Conservation (phyloP, 352 stramenopile genomes). For the Thraustochytrium striatum region DNA sequence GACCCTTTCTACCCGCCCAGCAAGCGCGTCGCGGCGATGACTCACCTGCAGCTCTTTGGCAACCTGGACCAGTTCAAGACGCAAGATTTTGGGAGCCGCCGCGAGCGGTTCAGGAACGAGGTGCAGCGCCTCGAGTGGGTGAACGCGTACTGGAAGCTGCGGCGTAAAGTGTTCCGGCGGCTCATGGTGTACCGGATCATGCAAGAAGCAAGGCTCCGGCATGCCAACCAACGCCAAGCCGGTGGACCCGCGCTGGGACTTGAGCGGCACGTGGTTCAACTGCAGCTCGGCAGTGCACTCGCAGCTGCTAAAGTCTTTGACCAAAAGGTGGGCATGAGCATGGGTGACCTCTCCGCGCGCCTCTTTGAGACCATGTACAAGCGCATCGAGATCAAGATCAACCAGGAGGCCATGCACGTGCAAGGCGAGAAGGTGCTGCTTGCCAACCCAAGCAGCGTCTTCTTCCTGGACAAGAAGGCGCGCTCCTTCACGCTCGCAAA, state of each 20-base stretch:
- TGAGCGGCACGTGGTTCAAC: conserved; percentile 5
- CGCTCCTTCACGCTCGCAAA: background rate
- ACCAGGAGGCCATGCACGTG: background rate
- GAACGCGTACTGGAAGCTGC: conserved; percentile 37
- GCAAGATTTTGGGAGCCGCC: conserved; percentile 32
- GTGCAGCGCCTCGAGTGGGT: conserved; percentile 13
- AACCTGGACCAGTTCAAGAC: background rate
- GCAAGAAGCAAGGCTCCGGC: background rate
- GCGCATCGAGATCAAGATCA: conserved; percentile 7
- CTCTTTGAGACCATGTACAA: conserved; percentile 38
- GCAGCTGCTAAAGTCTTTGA: background rate
- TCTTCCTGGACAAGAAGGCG: background rate
- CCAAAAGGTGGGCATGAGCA: background rate
- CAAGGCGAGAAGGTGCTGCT: conserved; percentile 30
- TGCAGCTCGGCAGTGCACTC: background rate
- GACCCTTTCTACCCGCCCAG: conserved; percentile 38
- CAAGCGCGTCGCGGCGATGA: conserved; percentile 38
- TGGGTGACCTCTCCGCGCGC: background rate
- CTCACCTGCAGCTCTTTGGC: conserved; percentile 34
- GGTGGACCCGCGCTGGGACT: background rate
- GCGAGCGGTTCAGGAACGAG: conserved; percentile 20
- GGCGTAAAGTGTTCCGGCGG: conserved; percentile 1
- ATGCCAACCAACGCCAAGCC: background rate
- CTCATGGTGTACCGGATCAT: conserved; percentile 21
- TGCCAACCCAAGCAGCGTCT: background rate